Conservation (phyloP, 1,284 basidiomycete species). For the Hymenochaete sp. region DNA sequence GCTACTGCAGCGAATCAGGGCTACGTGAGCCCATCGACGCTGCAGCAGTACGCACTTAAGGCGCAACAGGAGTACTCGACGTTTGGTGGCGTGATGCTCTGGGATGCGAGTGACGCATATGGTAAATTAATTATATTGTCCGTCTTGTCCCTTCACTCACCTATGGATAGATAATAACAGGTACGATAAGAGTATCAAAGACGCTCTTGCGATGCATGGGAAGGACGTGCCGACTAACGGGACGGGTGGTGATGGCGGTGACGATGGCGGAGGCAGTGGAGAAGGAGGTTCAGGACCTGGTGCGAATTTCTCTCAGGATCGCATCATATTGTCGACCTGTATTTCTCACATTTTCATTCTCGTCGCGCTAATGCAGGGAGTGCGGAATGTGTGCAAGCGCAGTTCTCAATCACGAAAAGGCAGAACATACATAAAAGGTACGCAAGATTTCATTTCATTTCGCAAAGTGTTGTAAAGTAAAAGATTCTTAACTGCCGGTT, state of each 20-base stretch:
- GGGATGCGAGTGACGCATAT: constrained; percentile 19
- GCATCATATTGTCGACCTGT: not conserved
- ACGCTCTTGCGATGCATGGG: constrained; percentile 11
- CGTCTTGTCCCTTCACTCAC: not conserved
- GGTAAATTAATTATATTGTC: constrained; percentile 5
- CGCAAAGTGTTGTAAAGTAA: not conserved
- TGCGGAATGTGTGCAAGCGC: constrained; percentile 3
- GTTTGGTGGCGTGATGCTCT: constrained; percentile 19
- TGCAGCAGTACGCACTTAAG: constrained; percentile 17
- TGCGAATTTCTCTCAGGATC: constrained; percentile 1
- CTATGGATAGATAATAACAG: constrained; percentile 14
- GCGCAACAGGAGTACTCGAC: constrained; percentile 17
- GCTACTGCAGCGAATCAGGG: constrained; percentile 20
- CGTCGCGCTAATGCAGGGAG: constrained; percentile 5
- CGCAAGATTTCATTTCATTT: not conserved
- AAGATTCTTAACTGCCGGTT: not conserved
- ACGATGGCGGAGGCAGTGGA: constrained; percentile 1
- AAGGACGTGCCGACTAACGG: constrained; percentile 11
- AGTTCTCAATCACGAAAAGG: too few relatives aligned
- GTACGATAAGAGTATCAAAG: constrained; percentile 17
- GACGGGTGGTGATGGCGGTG: constrained; percentile 1
- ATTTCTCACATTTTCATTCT: too few relatives aligned
- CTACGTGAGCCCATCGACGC: constrained; percentile 16
- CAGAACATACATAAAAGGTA: not conserved
- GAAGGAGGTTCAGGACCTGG: constrained; percentile 6